Evolutionary conservation across 2,329 filamentous ascomycete species (phyloP), one percentile per base, ranked within the genome.

Genomic region (Aquanectria penicillioides): DNA sequence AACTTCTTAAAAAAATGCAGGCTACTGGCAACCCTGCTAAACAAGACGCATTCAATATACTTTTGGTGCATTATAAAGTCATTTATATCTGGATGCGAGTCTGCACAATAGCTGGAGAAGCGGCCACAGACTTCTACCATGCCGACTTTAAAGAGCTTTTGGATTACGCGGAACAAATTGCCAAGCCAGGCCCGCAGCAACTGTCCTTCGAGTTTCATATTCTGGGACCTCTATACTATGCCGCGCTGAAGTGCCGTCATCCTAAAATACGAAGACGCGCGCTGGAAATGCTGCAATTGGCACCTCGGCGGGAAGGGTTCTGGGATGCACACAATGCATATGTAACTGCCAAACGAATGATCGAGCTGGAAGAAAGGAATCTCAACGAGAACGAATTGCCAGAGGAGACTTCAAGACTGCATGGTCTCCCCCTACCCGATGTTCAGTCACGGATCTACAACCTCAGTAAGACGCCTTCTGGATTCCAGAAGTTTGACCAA

Each of bases 311-410:
- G 22, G 51, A 54, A 47, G 51, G 51, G 13, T 11, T 54, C 23
- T 54, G 40, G 51, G 47, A 54, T 47, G 51, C 8, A 17, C 51
- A 40, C 13, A 20, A 54, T n/a, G 51, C 40, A 5, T 54, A 54
- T n/a, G 38, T 37, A 46, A 54, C 51, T 38, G 51, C 51, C 23
- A 54, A 54, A 25, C n/a, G 51, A 25, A 15, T 47, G 7, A 40
- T 54, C 22, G 40, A 54, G 22, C 4, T 54, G 23, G 51, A 54
- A 38, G 51, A 54, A 33, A 37, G 17, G 7, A 22, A 54, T 46
- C 28, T 54, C 15, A 25, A 54, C 22, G 41, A 12, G 22, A 9
- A 47, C 31, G 40, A 11, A 18, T 22, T 46, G 7, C 51, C 51
- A 54, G 31, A 47, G 4, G 51, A 54, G 33, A 33, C 31, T 33